A percentile compares a stretch with the other conserved stretches of the same genome.
These are phyloP conservation scores for Leucocoprinus birnbaumii DNA, from an alignment of 768 basidiomycete genomes.

Conservation along the genomic window DNA sequence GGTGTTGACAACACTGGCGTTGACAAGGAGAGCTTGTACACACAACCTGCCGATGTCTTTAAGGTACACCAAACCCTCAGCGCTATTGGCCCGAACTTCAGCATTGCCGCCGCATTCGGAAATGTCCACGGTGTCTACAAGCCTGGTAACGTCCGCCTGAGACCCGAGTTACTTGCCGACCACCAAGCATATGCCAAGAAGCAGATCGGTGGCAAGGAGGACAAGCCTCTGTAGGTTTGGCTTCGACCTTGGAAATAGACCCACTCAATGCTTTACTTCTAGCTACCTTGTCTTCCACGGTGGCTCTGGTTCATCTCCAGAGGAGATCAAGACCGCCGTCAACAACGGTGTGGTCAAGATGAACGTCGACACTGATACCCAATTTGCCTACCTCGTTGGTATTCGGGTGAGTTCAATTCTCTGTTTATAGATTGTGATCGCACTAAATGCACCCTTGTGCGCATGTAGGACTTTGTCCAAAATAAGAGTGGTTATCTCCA, in stretches of 20 bases:
- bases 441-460: background rate
- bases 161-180: constrained; percentile 87
- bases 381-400: constrained; percentile 87
- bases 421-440: background rate
- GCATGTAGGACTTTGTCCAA: constrained; percentile 70
- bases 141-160: constrained; percentile 94
- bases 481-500: constrained; percentile 87
- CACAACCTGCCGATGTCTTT: constrained; percentile 94
- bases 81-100: constrained; percentile 89
- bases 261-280: background rate
- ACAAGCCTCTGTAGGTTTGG: constrained; percentile 76
- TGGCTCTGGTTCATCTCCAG: constrained; percentile 95
- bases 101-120: constrained; percentile 96
- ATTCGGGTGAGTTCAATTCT: constrained; percentile 54
- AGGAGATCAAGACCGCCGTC: constrained; percentile 93
- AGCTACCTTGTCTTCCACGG: constrained; percentile 99
- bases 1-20: constrained; percentile 97
- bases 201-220: constrained; percentile 59
- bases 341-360: constrained; percentile 95
- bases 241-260: background rate
- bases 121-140: constrained; percentile 99
- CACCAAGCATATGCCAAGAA: constrained; percentile 78
- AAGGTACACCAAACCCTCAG: constrained; percentile 86
- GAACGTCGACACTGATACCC: constrained; percentile 97
- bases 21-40: constrained; percentile 93